phyloP scores from a whole-genome alignment of 768 basidiomycete genomes.

The Leccinellum luteum region DNA sequence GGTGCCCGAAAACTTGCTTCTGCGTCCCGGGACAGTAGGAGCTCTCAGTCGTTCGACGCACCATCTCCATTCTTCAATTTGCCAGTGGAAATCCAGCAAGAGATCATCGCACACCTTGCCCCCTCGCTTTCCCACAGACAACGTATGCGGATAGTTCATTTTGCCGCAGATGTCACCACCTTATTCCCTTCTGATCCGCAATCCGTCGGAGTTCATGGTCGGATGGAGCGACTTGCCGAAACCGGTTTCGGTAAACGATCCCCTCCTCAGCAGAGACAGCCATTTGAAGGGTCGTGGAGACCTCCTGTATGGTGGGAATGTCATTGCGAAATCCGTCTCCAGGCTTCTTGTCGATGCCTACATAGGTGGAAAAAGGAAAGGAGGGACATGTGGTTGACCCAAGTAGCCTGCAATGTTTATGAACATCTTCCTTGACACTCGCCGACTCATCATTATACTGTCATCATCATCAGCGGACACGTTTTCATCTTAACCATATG shows the following conservation, averaged over 20 bases:
- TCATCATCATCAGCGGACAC: constrained; percentile 2
- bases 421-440: constrained; percentile 29
- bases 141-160: constrained; percentile 49
- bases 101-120: constrained; percentile 57
- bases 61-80: constrained; percentile 38
- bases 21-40: constrained; percentile 3
- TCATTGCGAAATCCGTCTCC: constrained; percentile 24
- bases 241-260: constrained; percentile 6
- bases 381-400: constrained; percentile 45
- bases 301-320: constrained; percentile 36
- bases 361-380: constrained; percentile 39
- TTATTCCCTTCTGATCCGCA: constrained; percentile 37
- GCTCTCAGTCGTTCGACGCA: constrained; percentile 3
- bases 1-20: not conserved
- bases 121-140: constrained; percentile 56
- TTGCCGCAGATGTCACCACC: constrained; percentile 46
- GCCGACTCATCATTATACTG: not conserved
- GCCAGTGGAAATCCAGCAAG: constrained; percentile 55
- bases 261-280: constrained; percentile 5
- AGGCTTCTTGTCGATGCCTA: constrained; percentile 25
- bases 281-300: constrained; percentile 34
- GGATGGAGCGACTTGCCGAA: constrained; percentile 6
- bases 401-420: constrained; percentile 45
- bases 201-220: constrained; percentile 11
- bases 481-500: not conserved